Base-by-base conservation (phyloP, 2,329 filamentous ascomycete species). In the Fusarium chuoi region DNA sequence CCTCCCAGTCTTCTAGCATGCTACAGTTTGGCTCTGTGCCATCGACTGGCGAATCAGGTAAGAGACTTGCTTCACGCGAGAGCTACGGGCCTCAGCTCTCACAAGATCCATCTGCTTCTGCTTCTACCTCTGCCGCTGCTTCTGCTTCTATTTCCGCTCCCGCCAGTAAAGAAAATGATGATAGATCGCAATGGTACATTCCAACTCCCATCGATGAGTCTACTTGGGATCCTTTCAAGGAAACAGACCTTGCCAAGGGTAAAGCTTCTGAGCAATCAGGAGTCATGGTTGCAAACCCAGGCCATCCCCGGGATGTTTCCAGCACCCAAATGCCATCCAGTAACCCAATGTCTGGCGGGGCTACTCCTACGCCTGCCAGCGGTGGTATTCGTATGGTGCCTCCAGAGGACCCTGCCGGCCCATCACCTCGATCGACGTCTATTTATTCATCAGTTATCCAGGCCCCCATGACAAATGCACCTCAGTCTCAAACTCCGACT, bases 371-470 rank as follows among this genome's bases (percentile, higher is more conserved):
- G 62, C 75, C 69, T 72, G 65, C 48, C 51, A 65, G 56, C 18
- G 41, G 61, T 36, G 68, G 77, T 60, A 72, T 77, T 67, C 73
- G 73, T 66, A 73, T 78, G 68, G 75, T 75, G 54, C 76, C 76
- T 49, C 73, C 56, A 38, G 65, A 73, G 45, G 59, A 68, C 46
- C 46, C 57, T 24, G 42, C 52, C 17, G 56, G 39, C 44, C 36
- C 56, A 30, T 52, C 65, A 30, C 65, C 59, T 46, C 75, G 70
- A 52, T 58, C 62, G n/a, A 33, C 36, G 17, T 52, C 56, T 67
- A 45, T 57, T 36, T 60, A 62, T 57, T 39, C 61, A 38, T 42
- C 48, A 17, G 62, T 52, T n/a, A 41, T 38, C 15, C 61, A 59
- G 46, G 52, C 49, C 9, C n/a, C 55, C 5, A 52, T 54, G 30